Base-by-base conservation (phyloP, 352 stramenopile species). In the Pythium aphanidermatum region DNA sequence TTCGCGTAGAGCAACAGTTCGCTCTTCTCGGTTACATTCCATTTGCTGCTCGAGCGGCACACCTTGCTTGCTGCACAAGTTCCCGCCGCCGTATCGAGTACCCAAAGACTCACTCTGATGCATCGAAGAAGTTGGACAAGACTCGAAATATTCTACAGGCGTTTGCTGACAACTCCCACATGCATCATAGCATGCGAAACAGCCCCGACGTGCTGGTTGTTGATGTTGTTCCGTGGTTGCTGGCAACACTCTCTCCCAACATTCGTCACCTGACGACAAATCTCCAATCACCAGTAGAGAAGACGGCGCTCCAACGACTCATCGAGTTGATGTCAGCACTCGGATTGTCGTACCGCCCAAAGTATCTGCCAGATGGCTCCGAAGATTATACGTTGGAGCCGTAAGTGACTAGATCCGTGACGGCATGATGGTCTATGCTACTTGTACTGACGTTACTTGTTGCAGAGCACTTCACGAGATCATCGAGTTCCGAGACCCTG, bases 301-400 rank as follows among this genome's bases (percentile, higher is more conserved):
- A 86, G 31, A 51, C 58, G 25, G 80, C 73, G 58, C 70, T 88
- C 43, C 30, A 74, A 46, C 66, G 74, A 4, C 61, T 93, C 2
- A 86, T 91, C 41, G 54, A 85, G 20, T 56, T 90, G 39, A 90
- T 93, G 74, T 54, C 79, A n/a, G 70, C 74, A 29, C 63, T 93
- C 20, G 76, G 80, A 3, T 51, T 93, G 16, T 88, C 74, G 11
- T 93, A 89, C 39, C 72, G 71, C 13, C 74, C 68, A 14, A 83
- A 91, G 49, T 81, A 70, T 37, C 40, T 76, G 13, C 55, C 75
- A 1, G 76, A 88, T n/a, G 74, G 79, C 6, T 74, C 52, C 9
- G 76, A 89, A 55, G 78, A 91, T 36, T 90, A 76, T 32, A 49
- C 55, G 21, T 55, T 93, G 6, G 81, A 93, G 52, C 81, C 81